Evolutionary conservation across 2,329 filamentous ascomycete genomes (phyloP).

Genomic region (Berkeleyomyces rouxiae): DNA sequence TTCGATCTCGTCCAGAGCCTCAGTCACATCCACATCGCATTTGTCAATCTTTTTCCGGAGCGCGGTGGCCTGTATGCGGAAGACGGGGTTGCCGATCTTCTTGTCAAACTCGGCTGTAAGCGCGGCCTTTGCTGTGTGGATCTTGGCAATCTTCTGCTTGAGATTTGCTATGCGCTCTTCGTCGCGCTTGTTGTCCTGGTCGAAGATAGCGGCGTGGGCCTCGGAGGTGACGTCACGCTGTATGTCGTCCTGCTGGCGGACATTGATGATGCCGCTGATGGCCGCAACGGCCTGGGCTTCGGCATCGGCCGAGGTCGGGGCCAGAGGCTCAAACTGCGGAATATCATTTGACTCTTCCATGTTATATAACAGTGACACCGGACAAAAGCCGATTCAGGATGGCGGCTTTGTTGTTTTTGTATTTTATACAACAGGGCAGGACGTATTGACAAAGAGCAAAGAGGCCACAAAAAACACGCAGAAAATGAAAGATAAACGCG

Average conservation of each 20-base stretch:
- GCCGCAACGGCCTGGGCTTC: conserved; percentile 19
- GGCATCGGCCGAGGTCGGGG: background rate
- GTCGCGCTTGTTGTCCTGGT: conserved; percentile 47
- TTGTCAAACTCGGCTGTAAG: conserved; percentile 28
- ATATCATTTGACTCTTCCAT: background rate
- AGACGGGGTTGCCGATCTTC: conserved; percentile 20
- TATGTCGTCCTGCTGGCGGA: conserved; percentile 76
- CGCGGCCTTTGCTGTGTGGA: conserved; percentile 38
- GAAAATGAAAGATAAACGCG: background rate
- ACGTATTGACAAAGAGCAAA: background rate
- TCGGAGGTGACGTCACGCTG: conserved; percentile 66
- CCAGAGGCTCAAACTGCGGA: background rate
- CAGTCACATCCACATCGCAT: conserved; percentile 48
- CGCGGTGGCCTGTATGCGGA: conserved; percentile 32
- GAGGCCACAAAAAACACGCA: background rate
- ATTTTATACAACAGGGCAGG: background rate
- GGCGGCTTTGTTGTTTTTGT: background rate
- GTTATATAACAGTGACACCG: background rate
- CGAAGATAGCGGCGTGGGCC: conserved; percentile 41
- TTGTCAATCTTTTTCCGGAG: conserved; percentile 35
- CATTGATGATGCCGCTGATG: conserved; percentile 22
- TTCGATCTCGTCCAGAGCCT: conserved; percentile 53
- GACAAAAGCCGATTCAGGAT: too few species aligned
- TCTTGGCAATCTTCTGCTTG: conserved; percentile 38
- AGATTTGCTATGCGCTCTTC: conserved; percentile 45